Conservation (phyloP, 768 basidiomycete species). For the Pisolithus albus region DNA sequence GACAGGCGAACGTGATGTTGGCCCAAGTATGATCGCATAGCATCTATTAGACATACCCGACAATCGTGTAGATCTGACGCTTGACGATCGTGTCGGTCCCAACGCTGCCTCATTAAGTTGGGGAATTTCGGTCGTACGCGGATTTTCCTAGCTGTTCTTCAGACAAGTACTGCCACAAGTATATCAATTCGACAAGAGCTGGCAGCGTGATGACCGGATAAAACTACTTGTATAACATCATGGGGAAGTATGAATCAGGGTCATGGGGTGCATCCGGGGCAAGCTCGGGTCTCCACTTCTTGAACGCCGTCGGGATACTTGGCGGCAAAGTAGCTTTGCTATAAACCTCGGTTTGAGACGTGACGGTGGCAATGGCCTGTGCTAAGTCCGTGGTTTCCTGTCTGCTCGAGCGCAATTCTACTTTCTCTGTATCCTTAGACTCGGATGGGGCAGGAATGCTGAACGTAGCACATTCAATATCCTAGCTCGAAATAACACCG, state of each 20-base stretch:
- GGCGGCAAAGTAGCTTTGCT: conserved; percentile 67
- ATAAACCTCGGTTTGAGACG: conserved; percentile 50
- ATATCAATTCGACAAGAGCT: neutral
- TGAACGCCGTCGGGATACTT: conserved; percentile 55
- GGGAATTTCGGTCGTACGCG: too few species aligned
- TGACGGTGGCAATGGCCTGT: conserved; percentile 63
- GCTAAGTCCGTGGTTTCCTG: conserved; percentile 53
- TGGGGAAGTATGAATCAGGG: conserved; percentile 77
- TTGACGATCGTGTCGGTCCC: too few species aligned
- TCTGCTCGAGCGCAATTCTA: conserved; percentile 40
- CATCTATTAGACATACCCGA: too few species aligned
- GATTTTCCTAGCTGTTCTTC: too few species aligned
- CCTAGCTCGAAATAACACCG: neutral
- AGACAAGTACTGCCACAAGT: too few species aligned
- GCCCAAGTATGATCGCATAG: too few species aligned
- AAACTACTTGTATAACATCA: conserved; percentile 53
- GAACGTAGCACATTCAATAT: conserved; percentile 6
- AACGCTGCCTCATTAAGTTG: too few species aligned
- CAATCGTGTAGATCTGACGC: too few species aligned
- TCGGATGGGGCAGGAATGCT: conserved; percentile 53
- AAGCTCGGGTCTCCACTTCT: conserved; percentile 67
- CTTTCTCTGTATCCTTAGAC: conserved; percentile 29
- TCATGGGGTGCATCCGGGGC: conserved; percentile 80
- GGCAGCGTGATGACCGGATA: neutral
- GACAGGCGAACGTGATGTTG: too few species aligned